Evolutionary conservation across 805 yeast genomes (phyloP).

Genomic region (Yarrowia bubula): DNA sequence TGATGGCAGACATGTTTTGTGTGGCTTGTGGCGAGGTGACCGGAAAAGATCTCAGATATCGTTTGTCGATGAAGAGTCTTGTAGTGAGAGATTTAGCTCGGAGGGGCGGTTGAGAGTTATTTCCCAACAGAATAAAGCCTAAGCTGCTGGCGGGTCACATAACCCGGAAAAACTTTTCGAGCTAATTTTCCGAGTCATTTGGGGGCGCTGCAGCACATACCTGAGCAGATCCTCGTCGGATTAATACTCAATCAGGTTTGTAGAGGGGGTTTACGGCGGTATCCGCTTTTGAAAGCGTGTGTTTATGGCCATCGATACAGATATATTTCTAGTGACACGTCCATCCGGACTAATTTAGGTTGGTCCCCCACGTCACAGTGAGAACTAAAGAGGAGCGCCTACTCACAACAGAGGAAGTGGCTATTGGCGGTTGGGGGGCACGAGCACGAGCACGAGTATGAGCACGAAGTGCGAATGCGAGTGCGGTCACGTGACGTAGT

Average conservation of each 20-base stretch:
- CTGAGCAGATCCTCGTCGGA: background rate
- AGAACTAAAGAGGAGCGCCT: background rate
- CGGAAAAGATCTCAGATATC: slow-evolving; percentile 11
- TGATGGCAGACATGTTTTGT: slow-evolving; percentile 27
- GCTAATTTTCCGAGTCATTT: slow-evolving; percentile 17
- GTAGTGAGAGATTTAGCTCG: slow-evolving; percentile 26
- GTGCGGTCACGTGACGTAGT: background rate
- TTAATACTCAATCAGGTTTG: background rate
- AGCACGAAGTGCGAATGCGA: background rate
- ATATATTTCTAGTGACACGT: background rate
- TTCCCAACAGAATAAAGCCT: slow-evolving; percentile 27
- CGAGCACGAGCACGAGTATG: background rate
- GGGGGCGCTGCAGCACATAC: background rate
- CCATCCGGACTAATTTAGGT: slow-evolving; percentile 23
- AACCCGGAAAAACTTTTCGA: slow-evolving; percentile 26
- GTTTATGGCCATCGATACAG: background rate
- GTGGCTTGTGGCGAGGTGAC: background rate
- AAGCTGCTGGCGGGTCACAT: slow-evolving; percentile 26
- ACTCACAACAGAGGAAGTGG: background rate
- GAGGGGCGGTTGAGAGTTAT: slow-evolving; percentile 27
- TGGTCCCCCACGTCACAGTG: slow-evolving; percentile 24
- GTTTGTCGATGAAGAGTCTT: slow-evolving; percentile 24
- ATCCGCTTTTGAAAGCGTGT: background rate
- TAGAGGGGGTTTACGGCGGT: background rate
- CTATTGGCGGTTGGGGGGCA: slow-evolving; percentile 25